A percentile compares a stretch with the other conserved stretches of the same genome.
phyloP scores from a whole-genome alignment of 345 rosid genomes.

The Acer saccharum region DNA sequence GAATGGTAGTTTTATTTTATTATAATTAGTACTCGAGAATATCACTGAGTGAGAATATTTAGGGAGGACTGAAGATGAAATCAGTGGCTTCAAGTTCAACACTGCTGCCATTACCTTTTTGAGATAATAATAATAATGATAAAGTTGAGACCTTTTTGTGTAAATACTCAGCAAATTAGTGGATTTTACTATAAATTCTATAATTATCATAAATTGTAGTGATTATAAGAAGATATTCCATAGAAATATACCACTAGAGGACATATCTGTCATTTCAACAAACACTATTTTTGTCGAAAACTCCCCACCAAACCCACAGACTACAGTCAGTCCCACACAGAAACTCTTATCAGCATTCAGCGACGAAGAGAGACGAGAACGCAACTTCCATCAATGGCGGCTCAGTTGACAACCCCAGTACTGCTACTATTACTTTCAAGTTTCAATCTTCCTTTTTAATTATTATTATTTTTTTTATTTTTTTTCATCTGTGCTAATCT shows the following conservation, averaged over 20 bases:
- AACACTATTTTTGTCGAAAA: not conserved
- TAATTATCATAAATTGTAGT: too few relatives aligned
- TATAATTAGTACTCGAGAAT: slow-evolving; percentile 8
- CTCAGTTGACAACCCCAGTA: slow-evolving; percentile 57
- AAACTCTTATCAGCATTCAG: not conserved
- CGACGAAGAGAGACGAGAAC: not conserved
- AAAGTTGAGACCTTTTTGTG: slow-evolving; percentile 11
- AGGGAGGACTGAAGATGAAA: slow-evolving; percentile 16
- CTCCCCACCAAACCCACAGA: not conserved
- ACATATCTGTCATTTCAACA: not conserved
- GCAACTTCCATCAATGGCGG: slow-evolving; percentile 50
- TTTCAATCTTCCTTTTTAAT: not conserved
- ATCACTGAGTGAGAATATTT: slow-evolving; percentile 8
- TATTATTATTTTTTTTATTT: not conserved
- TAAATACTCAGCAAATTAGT: not conserved
- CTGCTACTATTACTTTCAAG: not conserved
- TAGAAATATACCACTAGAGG: not conserved
- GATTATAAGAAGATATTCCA: not conserved
- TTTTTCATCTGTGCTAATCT: not conserved
- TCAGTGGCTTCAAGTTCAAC: slow-evolving; percentile 38
- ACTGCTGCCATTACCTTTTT: slow-evolving; percentile 21
- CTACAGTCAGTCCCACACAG: too few relatives aligned
- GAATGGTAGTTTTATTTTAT: not conserved
- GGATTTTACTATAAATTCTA: too few relatives aligned
- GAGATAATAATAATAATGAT: not conserved